Evolutionary conservation across 305 asterid species (phyloP).

Genomic region (Vinca major): DNA sequence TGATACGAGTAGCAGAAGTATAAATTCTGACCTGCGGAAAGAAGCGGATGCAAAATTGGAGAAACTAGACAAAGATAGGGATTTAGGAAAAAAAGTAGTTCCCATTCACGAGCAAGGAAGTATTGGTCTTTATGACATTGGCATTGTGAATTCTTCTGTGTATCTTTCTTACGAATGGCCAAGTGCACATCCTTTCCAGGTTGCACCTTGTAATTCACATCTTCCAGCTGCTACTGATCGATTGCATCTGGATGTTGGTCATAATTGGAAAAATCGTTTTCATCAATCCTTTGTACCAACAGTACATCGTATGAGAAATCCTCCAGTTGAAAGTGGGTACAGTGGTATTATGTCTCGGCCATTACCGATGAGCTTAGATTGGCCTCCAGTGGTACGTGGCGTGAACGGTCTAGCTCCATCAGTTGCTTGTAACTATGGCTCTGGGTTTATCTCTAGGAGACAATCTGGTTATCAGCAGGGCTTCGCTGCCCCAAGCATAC

Average conservation of each 20-base stretch:
- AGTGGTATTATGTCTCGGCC: constrained; percentile 61
- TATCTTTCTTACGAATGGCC: constrained; percentile 95
- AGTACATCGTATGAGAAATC: constrained; percentile 57
- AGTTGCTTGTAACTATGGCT: constrained; percentile 70
- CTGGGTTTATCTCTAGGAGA: constrained; percentile 79
- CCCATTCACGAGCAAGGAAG: constrained; percentile 43
- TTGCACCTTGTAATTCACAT: constrained; percentile 46
- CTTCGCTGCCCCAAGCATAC: constrained; percentile 41
- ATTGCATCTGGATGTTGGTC: constrained; percentile 94
- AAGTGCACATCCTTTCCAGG: constrained; percentile 51
- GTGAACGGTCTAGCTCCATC: constrained; percentile 57
- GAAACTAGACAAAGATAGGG: constrained; percentile 37
- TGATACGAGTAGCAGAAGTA: constrained; percentile 16
- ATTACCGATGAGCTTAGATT: constrained; percentile 75
- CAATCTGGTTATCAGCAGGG: constrained; percentile 66
- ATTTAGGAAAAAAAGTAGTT: constrained; percentile 31
- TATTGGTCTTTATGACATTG: constrained; percentile 48
- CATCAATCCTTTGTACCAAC: constrained; percentile 68
- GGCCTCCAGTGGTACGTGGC: constrained; percentile 80
- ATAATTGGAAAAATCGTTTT: constrained; percentile 77
- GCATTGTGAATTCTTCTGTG: constrained; percentile 54
- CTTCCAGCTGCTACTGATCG: constrained; percentile 93
- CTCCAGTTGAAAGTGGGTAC: constrained; percentile 60
- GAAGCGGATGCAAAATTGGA: constrained; percentile 24
- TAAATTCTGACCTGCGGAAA: constrained; percentile 26